Evolutionary conservation across 805 yeast species (phyloP).

Genomic region (Wickerhamomyces canadensis): DNA sequence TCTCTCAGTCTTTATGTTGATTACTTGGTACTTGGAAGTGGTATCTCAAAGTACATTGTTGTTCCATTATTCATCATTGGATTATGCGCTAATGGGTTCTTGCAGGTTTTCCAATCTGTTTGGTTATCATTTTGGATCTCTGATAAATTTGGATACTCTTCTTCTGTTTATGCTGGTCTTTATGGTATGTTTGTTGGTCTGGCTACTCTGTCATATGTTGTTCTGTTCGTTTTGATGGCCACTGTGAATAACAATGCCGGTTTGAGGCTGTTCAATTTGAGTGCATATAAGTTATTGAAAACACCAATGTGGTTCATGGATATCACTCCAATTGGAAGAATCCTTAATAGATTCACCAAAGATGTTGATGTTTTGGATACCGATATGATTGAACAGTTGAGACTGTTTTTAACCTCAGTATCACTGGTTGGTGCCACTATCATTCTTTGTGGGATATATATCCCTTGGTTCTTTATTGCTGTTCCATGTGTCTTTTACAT

Average conservation of each 20-base stretch:
- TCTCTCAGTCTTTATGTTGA: conserved; percentile 31
- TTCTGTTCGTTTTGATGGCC: conserved; percentile 49
- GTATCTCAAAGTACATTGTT: conserved; percentile 27
- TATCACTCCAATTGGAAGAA: conserved; percentile 80
- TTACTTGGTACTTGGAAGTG: conserved; percentile 44
- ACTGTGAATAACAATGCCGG: conserved; percentile 50
- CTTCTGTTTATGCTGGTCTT: conserved; percentile 61
- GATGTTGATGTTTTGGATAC: conserved; percentile 82
- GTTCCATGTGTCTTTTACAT: conserved; percentile 44
- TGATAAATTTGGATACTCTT: conserved; percentile 38
- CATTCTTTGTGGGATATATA: conserved; percentile 59
- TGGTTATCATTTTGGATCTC: conserved; percentile 80
- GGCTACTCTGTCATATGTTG: conserved; percentile 41
- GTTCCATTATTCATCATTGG: conserved; percentile 25
- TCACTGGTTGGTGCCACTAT: conserved; percentile 56
- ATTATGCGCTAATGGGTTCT: conserved; percentile 36
- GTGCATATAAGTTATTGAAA: conserved; percentile 51
- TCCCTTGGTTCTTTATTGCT: conserved; percentile 73
- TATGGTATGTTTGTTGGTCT: conserved; percentile 49
- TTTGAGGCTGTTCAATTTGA: conserved; percentile 47
- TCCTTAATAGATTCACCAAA: conserved; percentile 77
- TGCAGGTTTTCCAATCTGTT: conserved; percentile 52
- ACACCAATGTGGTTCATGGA: conserved; percentile 84
- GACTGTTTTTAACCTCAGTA: conserved; percentile 49
- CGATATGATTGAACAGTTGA: conserved; percentile 63